Evolutionary conservation across 371 early-diverging fungal genomes (phyloP).

Genomic region (Mortierella sp.): DNA sequence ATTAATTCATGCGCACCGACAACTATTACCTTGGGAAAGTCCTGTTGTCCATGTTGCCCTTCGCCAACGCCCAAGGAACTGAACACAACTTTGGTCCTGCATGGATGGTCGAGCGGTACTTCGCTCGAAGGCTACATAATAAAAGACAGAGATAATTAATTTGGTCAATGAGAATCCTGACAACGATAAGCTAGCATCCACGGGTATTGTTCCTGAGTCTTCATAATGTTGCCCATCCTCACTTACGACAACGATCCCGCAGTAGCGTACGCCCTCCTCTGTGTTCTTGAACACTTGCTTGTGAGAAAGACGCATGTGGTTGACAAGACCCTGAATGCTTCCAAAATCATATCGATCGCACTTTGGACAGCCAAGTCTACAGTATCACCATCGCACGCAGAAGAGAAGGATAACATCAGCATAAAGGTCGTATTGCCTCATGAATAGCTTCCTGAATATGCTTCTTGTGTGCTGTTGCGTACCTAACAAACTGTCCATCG

Average conservation of each 20-base stretch:
- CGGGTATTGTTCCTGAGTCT: neutral
- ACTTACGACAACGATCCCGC: conserved; percentile 73
- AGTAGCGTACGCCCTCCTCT: conserved; percentile 76
- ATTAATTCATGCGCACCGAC: too few species aligned
- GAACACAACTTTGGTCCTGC: conserved; percentile 58
- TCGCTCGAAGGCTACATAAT: conserved; percentile 57
- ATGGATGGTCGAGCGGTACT: conserved; percentile 72
- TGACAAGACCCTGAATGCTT: conserved; percentile 84
- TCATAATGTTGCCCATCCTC: neutral
- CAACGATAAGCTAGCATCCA: neutral
- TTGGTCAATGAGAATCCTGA: neutral
- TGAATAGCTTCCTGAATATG: neutral
- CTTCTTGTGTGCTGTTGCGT: neutral
- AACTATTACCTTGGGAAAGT: conserved; percentile 37
- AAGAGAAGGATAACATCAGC: neutral
- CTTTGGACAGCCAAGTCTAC: conserved; percentile 68
- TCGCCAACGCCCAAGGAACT: conserved; percentile 40
- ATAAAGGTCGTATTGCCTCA: neutral
- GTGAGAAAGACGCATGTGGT: conserved; percentile 84
- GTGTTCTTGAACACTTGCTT: conserved; percentile 76
- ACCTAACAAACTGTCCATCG: conserved; percentile 57
- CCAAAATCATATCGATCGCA: conserved; percentile 77
- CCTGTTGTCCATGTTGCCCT: conserved; percentile 19
- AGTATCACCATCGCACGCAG: neutral
- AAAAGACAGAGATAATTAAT: neutral